These are phyloP conservation scores for Cryptosporidium tyzzeri DNA, from an alignment of 169 alveolate species.

Conservation along the genomic window DNA sequence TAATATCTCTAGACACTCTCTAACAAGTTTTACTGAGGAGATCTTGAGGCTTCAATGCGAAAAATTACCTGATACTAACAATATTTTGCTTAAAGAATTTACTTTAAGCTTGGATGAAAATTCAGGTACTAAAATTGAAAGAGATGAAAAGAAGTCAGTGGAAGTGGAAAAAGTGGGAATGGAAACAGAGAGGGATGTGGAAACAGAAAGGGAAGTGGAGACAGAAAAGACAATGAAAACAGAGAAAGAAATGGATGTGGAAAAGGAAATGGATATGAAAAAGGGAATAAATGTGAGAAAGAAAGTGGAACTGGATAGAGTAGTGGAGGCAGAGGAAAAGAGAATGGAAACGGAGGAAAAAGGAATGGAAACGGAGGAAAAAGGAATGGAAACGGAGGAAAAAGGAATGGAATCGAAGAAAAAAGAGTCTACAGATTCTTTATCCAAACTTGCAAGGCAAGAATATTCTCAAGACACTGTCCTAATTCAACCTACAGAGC, in stretches of 20 bases:
- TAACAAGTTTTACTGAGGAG: constrained; percentile 66
- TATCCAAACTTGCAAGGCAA: not conserved
- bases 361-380: not conserved
- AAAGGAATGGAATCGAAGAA: not conserved
- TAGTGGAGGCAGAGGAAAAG: not conserved
- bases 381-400: not conserved
- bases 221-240: not conserved
- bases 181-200: not conserved
- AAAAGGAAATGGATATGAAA: not conserved
- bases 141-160: not conserved
- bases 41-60: constrained; percentile 59
- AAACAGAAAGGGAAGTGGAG: not conserved
- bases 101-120: constrained; percentile 30
- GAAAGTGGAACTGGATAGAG: too few species aligned
- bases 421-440: not conserved
- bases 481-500: not conserved
- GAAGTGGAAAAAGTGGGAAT: not conserved
- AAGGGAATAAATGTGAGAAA: not conserved
- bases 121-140: not conserved
- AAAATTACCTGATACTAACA: constrained; percentile 50
- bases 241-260: not conserved
- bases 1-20: constrained; percentile 52
- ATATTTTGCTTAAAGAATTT: constrained; percentile 56
- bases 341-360: not conserved
- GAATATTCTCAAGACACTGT: not conserved